Evolutionary conservation across 345 rosid genomes (phyloP).

Genomic region (Linum usitatissimum): DNA sequence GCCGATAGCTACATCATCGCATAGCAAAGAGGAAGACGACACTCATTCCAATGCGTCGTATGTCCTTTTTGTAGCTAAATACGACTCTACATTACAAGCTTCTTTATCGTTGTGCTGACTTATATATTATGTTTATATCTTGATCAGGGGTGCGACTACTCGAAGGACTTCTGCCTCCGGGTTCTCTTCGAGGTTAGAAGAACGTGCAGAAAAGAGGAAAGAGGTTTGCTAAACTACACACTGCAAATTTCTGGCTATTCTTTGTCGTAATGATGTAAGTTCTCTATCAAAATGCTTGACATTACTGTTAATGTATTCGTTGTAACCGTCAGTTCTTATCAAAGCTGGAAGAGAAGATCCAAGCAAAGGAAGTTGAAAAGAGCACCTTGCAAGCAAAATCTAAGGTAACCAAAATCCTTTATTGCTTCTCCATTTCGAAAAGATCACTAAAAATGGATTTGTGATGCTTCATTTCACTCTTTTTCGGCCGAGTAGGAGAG

Average conservation of each 20-base stretch:
- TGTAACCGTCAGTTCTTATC: constrained; percentile 18
- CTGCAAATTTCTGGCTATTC: neutral
- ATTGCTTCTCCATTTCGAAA: neutral
- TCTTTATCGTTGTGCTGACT: no score
- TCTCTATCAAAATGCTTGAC: constrained; percentile 1
- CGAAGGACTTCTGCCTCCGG: constrained; percentile 35
- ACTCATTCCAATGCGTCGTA: constrained; percentile 78
- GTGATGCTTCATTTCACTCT: constrained; percentile 3
- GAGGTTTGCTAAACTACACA: constrained; percentile 18
- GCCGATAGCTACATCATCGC: constrained; percentile 24
- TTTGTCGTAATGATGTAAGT: constrained; percentile 3
- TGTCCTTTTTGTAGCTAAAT: neutral
- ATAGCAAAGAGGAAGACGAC: constrained; percentile 71
- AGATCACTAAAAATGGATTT: neutral
- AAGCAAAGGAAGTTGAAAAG: constrained; percentile 23
- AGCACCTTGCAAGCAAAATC: constrained; percentile 22
- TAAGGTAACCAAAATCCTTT: constrained; percentile 8
- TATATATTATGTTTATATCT: neutral
- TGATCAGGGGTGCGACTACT: constrained; percentile 33
- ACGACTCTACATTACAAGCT: no score
- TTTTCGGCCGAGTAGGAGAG: constrained; percentile 19
- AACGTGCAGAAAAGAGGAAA: constrained; percentile 25
- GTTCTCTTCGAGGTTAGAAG: constrained; percentile 26
- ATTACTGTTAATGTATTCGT: neutral
- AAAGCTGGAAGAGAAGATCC: constrained; percentile 26